phyloP scores from a whole-genome alignment of 495 filamentous ascomycete genomes.

The Acidiella bohemica region DNA sequence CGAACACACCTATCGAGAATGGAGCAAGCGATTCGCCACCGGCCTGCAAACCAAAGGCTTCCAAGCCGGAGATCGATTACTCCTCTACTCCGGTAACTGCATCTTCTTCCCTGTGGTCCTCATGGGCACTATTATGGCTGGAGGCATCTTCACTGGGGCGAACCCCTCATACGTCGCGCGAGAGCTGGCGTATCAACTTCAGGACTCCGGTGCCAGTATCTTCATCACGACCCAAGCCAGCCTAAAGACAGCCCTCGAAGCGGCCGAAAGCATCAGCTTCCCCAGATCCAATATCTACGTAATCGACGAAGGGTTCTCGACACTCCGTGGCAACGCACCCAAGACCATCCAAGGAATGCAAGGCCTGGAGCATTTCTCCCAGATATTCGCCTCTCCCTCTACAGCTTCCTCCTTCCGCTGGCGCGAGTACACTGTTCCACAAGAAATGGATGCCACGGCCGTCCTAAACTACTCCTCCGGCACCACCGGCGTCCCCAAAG shows the following conservation, averaged over 20 bases:
- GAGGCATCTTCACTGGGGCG: constrained; percentile 66
- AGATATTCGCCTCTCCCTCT: constrained; percentile 21
- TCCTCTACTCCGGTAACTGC: constrained; percentile 35
- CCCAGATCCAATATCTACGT: constrained; percentile 22
- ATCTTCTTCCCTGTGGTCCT: constrained; percentile 62
- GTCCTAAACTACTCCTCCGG: constrained; percentile 60
- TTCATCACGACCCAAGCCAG: constrained; percentile 30
- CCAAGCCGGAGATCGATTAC: constrained; percentile 53
- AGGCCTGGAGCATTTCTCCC: constrained; percentile 25
- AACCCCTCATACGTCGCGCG: constrained; percentile 60
- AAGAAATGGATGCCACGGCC: constrained; percentile 21
- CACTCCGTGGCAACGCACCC: constrained; percentile 19
- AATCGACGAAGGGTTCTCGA: constrained; percentile 26
- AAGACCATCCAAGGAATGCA: constrained; percentile 3
- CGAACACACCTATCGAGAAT: constrained; percentile 47
- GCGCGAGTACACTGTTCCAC: constrained; percentile 19
- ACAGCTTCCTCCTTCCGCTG: constrained; percentile 21
- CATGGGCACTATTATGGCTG: constrained; percentile 61
- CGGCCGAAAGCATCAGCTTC: constrained; percentile 21
- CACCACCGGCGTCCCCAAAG: constrained; percentile 74
- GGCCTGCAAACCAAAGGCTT: constrained; percentile 56
- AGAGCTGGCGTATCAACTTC: constrained; percentile 63
- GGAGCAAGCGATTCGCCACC: constrained; percentile 56
- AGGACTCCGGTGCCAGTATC: constrained; percentile 52
- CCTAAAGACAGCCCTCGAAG: constrained; percentile 25